Evolutionary conservation across 768 basidiomycete species (phyloP).

Genomic region (Daedaleopsis sinensis): DNA sequence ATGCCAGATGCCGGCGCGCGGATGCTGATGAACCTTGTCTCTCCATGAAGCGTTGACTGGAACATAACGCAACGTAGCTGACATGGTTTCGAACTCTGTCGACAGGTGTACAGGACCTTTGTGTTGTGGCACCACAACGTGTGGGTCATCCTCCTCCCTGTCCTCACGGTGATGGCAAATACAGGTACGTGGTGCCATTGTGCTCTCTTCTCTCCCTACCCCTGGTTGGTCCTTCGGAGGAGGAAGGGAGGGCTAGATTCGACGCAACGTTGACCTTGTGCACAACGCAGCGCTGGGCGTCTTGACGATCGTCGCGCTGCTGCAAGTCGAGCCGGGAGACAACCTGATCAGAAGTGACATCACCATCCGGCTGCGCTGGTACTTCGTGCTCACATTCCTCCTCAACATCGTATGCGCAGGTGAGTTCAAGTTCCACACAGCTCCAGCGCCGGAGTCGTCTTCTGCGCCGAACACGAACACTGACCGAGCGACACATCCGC

Average conservation of each 20-base stretch:
- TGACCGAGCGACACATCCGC: neutral
- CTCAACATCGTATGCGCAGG: conserved; percentile 8
- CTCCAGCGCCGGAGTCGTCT: neutral
- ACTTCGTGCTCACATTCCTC: conserved; percentile 9
- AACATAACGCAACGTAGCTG: neutral
- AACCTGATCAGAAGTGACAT: conserved; percentile 5
- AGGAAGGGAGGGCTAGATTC: neutral
- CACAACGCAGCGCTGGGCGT: conserved; percentile 1
- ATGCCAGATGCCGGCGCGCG: neutral
- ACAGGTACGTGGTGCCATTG: conserved; percentile 7
- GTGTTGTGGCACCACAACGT: conserved; percentile 5
- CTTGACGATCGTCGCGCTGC: conserved; percentile 8
- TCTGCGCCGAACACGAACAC: too few species aligned
- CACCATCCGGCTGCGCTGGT: conserved; percentile 3
- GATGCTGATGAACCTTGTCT: neutral
- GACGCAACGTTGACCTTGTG: neutral
- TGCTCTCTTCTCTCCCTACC: neutral
- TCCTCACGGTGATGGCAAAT: neutral
- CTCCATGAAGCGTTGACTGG: neutral
- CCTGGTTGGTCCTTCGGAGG: neutral
- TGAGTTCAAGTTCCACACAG: neutral
- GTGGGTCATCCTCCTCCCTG: neutral
- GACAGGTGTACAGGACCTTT: conserved; percentile 13
- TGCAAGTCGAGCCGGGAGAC: neutral
- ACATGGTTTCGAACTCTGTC: neutral